A percentile compares a stretch with the other conserved stretches of the same genome.
Evolutionary conservation across 2,329 filamentous ascomycete species (phyloP).

Genomic region (Davidsoniella australis): DNA sequence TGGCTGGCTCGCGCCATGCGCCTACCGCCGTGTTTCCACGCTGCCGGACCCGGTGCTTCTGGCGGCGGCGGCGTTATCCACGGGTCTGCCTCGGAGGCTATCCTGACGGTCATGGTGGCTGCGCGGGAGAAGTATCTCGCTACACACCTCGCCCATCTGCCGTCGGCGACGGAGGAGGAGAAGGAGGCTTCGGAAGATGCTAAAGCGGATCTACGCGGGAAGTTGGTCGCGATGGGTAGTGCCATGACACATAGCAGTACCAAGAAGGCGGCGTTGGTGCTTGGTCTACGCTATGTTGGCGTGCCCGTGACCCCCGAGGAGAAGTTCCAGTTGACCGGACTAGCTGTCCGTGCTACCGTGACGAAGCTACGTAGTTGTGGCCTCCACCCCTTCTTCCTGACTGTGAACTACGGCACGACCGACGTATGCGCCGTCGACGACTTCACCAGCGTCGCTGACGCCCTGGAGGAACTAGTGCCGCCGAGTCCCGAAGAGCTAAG

Average conservation of each 20-base stretch:
- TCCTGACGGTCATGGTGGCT: conserved; percentile 73
- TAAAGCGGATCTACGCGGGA: conserved; percentile 42
- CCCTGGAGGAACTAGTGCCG: conserved; percentile 18
- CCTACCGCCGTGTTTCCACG: conserved; percentile 58
- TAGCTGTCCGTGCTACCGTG: conserved; percentile 42
- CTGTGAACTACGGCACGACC: conserved; percentile 70
- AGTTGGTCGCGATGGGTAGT: conserved; percentile 62
- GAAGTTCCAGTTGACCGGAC: conserved; percentile 54
- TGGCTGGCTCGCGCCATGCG: conserved; percentile 68
- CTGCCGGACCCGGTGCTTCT: conserved; percentile 39
- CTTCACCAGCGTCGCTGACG: conserved; percentile 47
- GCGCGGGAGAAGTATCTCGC: conserved; percentile 65
- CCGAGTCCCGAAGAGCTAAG: not conserved
- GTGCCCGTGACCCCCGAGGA: conserved; percentile 46
- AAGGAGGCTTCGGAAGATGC: conserved; percentile 38
- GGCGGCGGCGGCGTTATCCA: conserved; percentile 84
- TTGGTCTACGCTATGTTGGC: conserved; percentile 63
- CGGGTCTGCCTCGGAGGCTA: conserved; percentile 73
- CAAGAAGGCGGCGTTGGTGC: conserved; percentile 72
- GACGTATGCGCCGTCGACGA: conserved; percentile 78
- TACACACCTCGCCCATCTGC: conserved; percentile 35
- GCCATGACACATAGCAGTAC: conserved; percentile 69
- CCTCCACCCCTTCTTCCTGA: conserved; percentile 74
- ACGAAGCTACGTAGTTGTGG: conserved; percentile 48
- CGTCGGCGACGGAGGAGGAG: conserved; percentile 19